Evolutionary conservation across 1,284 basidiomycete genomes (phyloP), one percentile per base, ranked within the genome.

Genomic region (Cutaneotrichosporon mucoides): DNA sequence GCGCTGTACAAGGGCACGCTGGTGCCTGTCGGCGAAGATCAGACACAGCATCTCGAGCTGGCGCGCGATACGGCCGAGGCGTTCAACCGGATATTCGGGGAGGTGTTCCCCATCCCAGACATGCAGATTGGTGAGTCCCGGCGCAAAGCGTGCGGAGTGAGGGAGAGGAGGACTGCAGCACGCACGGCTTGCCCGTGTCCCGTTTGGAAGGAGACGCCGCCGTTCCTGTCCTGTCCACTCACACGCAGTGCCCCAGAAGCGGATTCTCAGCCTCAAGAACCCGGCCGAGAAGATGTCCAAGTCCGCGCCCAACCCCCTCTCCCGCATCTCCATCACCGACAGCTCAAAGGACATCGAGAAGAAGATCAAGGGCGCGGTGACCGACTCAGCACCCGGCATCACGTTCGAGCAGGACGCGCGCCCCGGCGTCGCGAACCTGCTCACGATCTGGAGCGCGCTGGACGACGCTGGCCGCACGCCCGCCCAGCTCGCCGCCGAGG

Each of bases 21-120:
- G 73, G 90, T 98, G 0, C 94, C 94, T 0, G 92, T 97, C 2
- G 94, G 94, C 24, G 92, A 97, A 70, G 94, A 98, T 73, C 94
- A 97, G 75, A 85, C 86, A 40, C 94, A 98, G 78, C 94, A 98
- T 69, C 83, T 97, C 35, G 92, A 96, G 73, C 84, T 98, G 1
- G 83, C 85, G 34, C 84, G 92, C 41, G 91, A 94, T 70, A 78
- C 96, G 8, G 92, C 90, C 0, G 85, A 90, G 35, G 79, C 80
- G 6, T 96, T 95, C 79, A 97, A 97, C 72, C 82, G 56, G 44
- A 51, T 52, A 16, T 73, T 69, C 54, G 67, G 85, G 4, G 82
- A 82, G 12, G 64, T 73, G 33, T 95, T 96, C 72, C 86, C 86
- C 0, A 69, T 89, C 0, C 93, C 92, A 0, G 79, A 83, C 50